Evolutionary conservation across 2,329 filamentous ascomycete species (phyloP).

Genomic region (Diplocarpon mali): DNA sequence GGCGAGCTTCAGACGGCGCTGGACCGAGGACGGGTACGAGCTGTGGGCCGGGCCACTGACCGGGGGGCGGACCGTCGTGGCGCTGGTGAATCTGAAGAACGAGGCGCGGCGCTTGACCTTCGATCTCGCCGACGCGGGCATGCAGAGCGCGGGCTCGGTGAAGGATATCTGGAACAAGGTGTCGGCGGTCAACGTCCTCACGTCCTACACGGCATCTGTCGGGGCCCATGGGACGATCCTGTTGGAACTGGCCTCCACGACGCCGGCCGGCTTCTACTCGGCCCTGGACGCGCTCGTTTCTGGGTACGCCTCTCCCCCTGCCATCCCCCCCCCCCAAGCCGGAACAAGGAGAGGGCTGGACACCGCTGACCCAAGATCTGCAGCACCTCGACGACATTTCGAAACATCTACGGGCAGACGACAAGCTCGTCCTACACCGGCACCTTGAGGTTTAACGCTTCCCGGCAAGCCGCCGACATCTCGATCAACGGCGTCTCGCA

Average conservation of each 20-base stretch:
- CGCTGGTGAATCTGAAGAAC: slow-evolving; percentile 17
- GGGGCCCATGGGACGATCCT: slow-evolving; percentile 19
- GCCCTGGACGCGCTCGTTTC: slow-evolving; percentile 8
- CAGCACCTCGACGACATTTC: slow-evolving; percentile 13
- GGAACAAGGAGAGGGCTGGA: too few species aligned
- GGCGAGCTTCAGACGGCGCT: slow-evolving; percentile 19
- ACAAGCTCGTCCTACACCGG: slow-evolving; percentile 15
- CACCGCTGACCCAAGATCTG: slow-evolving; percentile 1
- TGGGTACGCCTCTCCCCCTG: slow-evolving; percentile 12
- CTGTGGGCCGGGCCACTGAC: slow-evolving; percentile 21
- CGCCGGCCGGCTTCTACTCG: slow-evolving; percentile 10
- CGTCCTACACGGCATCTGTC: slow-evolving; percentile 16
- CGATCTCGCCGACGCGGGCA: slow-evolving; percentile 19
- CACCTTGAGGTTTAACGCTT: slow-evolving; percentile 10
- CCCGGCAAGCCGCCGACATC: slow-evolving; percentile 4
- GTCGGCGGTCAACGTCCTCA: slow-evolving; percentile 9
- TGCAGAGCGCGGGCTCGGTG: slow-evolving; percentile 15
- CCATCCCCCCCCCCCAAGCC: too few species aligned
- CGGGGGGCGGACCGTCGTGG: slow-evolving; percentile 17
- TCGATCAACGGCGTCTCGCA: slow-evolving; percentile 8
- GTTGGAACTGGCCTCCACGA: slow-evolving; percentile 14
- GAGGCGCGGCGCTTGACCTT: slow-evolving; percentile 13
- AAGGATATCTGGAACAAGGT: slow-evolving; percentile 20
- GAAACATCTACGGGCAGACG: slow-evolving; percentile 16
- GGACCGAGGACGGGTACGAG: slow-evolving; percentile 22